Base-by-base conservation (phyloP, 768 basidiomycete species). In the Guyanaporus albipodus region DNA sequence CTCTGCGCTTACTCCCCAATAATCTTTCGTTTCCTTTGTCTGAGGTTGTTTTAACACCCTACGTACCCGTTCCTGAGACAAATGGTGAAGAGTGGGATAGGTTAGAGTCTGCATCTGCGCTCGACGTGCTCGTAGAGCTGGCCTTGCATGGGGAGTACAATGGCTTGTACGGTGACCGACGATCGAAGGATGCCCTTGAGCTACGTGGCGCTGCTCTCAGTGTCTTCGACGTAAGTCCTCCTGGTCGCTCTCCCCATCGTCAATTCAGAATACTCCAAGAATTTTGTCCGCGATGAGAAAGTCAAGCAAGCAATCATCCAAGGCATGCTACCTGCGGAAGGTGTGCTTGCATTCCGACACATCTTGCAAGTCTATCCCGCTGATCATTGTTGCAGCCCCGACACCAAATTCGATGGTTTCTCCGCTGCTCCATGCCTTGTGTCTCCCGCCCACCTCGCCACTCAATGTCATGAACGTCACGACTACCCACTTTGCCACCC, bases 11-110 rank as follows among this genome's bases (percentile, higher is more conserved):
- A 14, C 72, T 88, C n/a, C 78, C 83, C 12, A 60, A 55, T 19
- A 72, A 54, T 58, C 74, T 66, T 57, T 80, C 70, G 56, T 85
- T 77, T 58, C 84, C 79, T 38, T 67, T 97, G 55, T 73, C 82
- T 40, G 70, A 82, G 53, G 65, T 94, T 59, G 72, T 80, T 54
- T 62, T 87, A 49, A 83, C 86, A 45, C 79, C 86, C 52, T 82
- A 89, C 63, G 73, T 86, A 68, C 79, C 89, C 58, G 80, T 86
- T 34, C 80, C 88, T 48, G 81, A 90, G 66, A 78, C 94, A 44
- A 78, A 88, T 50, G 91, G 91, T 8, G 92, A 95, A 67, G 91
- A 95, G 61, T 92, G 90, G 90, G 90, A 94, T 63, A 78, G 92
- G 18, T 64, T 95, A 19, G 87, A 92, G 49, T 74, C 81, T 4